Percentiles rank a stretch among this genome's conserved stretches.
These are phyloP conservation scores for Rhodosporidiobolus sp. DNA, from an alignment of 768 basidiomycete genomes.

Conservation along the genomic window DNA sequence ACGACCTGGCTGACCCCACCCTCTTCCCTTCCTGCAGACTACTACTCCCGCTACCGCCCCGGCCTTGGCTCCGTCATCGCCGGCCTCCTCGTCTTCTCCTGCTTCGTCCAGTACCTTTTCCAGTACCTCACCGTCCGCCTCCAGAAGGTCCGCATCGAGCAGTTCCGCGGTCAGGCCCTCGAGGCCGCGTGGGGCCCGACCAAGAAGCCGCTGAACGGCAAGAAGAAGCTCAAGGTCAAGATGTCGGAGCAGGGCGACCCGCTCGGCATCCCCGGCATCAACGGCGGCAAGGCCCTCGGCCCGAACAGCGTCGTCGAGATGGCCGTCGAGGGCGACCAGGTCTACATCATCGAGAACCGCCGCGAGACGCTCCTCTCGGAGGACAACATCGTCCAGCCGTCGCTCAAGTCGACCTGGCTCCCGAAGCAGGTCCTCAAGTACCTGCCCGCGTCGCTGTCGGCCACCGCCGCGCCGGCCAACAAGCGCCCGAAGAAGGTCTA, in stretches of 20 bases:
- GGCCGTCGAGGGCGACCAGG: slow-evolving; percentile 71
- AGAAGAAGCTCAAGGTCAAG: slow-evolving; percentile 61
- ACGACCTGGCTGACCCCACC: neutral
- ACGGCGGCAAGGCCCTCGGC: slow-evolving; percentile 56
- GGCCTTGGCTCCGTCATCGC: slow-evolving; percentile 74
- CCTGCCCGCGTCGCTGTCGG: slow-evolving; percentile 1
- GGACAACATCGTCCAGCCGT: slow-evolving; percentile 23
- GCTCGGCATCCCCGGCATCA: slow-evolving; percentile 58
- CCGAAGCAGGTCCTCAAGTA: neutral
- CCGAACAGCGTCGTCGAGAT: slow-evolving; percentile 62
- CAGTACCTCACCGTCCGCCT: slow-evolving; percentile 72
- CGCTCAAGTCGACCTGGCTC: slow-evolving; percentile 32
- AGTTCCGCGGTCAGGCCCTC: slow-evolving; percentile 62
- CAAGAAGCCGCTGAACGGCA: slow-evolving; percentile 34
- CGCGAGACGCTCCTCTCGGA: slow-evolving; percentile 32
- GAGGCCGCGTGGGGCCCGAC: slow-evolving; percentile 79
- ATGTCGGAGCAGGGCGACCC: slow-evolving; percentile 44
- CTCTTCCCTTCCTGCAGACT: slow-evolving; percentile 67
- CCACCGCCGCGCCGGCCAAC: neutral
- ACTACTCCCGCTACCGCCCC: slow-evolving; percentile 94
- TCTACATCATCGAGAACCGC: slow-evolving; percentile 55
- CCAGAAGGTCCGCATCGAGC: slow-evolving; percentile 67
- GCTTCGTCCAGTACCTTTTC: slow-evolving; percentile 75
- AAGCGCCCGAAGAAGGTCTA: neutral
- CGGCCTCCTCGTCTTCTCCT: slow-evolving; percentile 74